Conservation (phyloP, 352 stramenopile genomes). For the Pythium myriotylum region DNA sequence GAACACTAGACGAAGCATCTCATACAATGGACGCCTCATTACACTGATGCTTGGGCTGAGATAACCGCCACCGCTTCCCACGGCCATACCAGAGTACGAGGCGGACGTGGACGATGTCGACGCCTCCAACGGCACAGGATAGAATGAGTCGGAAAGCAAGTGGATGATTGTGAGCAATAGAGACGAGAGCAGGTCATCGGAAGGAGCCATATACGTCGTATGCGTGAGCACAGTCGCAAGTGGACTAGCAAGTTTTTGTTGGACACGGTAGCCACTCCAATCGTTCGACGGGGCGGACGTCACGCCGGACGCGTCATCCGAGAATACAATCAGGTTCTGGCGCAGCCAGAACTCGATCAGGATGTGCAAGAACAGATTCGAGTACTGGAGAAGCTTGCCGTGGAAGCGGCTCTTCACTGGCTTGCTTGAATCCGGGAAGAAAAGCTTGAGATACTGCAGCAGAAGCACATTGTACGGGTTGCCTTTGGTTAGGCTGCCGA, state of each 20-base stretch:
- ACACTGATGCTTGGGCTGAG: conserved; percentile 77
- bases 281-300: conserved; percentile 20
- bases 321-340: conserved; percentile 88
- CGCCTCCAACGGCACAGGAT: conserved; percentile 51
- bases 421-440: conserved; percentile 65
- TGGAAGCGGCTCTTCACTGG: conserved; percentile 77
- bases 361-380: conserved; percentile 84
- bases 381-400: conserved; percentile 73
- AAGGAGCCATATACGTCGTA: conserved; percentile 84
- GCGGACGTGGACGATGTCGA: conserved; percentile 12
- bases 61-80: conserved; percentile 55
- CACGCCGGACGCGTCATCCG: conserved; percentile 44
- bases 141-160: conserved; percentile 81
- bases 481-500: conserved; percentile 60
- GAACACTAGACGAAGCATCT: conserved; percentile 85
- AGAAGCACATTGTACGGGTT: conserved; percentile 88
- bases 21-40: conserved; percentile 73
- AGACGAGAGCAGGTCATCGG: conserved; percentile 81
- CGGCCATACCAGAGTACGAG: conserved; percentile 30
- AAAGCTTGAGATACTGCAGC: conserved; percentile 80
- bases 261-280: conserved; percentile 29
- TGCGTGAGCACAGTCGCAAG: conserved; percentile 79
- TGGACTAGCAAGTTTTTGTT: conserved; percentile 52
- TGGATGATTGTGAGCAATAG: conserved; percentile 84
- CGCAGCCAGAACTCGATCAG: conserved; percentile 88